Conservation (phyloP, 495 filamentous ascomycete species). For the Penicillium waksmanii region DNA sequence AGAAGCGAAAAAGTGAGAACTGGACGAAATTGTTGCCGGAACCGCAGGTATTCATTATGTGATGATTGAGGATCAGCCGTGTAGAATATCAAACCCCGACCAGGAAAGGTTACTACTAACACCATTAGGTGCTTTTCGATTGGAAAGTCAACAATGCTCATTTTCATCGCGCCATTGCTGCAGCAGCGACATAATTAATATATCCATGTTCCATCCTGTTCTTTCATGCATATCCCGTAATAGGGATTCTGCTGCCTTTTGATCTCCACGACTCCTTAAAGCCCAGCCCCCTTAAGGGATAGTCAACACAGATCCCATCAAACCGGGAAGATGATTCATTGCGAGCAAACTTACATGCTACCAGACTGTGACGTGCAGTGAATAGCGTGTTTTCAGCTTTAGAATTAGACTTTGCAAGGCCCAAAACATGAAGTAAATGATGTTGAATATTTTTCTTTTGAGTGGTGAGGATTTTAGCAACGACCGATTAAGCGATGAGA, state of each 20-base stretch:
- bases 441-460: constrained; percentile 29
- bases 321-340: background rate
- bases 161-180: constrained; percentile 31
- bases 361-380: constrained; percentile 36
- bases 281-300: constrained; percentile 32
- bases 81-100: too few relatives aligned
- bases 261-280: constrained; percentile 31
- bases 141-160: too few relatives aligned
- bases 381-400: constrained; percentile 37
- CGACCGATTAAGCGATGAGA: too few relatives aligned
- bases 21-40: constrained; percentile 3
- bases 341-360: constrained; percentile 26
- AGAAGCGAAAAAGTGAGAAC: background rate
- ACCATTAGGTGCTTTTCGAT: too few relatives aligned
- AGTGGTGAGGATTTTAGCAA: too few relatives aligned
- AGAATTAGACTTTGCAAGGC: constrained; percentile 33
- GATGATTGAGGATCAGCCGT: background rate
- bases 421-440: constrained; percentile 32
- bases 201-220: constrained; percentile 38
- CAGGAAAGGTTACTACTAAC: too few relatives aligned
- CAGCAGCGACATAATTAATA: constrained; percentile 26
- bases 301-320: constrained; percentile 4
- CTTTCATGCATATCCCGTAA: constrained; percentile 29
- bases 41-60: constrained; percentile 2
- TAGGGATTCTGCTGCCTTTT: constrained; percentile 30